phyloP scores from a whole-genome alignment of 805 yeast species.

The Wickerhamomyces silvicola region DNA sequence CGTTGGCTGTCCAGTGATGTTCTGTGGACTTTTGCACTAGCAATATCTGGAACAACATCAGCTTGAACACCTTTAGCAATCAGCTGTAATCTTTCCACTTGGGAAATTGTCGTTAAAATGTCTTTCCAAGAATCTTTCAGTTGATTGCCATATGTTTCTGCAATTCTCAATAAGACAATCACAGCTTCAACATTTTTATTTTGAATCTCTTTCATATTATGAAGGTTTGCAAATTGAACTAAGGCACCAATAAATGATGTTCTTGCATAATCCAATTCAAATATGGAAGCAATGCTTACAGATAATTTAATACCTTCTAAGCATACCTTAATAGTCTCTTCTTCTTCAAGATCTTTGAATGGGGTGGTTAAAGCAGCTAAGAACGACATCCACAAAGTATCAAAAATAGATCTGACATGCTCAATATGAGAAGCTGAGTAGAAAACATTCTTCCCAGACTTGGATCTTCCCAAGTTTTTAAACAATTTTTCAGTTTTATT shows the following conservation, averaged over 20 bases:
- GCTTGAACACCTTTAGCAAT: constrained; percentile 85
- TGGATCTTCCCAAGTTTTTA: constrained; percentile 50
- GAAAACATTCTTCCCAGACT: constrained; percentile 43
- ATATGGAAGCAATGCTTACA: constrained; percentile 75
- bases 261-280: constrained; percentile 78
- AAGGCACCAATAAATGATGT: constrained; percentile 86
- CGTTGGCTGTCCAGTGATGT: constrained; percentile 48
- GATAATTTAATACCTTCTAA: constrained; percentile 83
- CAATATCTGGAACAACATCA: constrained; percentile 77
- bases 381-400: constrained; percentile 94
- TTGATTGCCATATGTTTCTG: constrained; percentile 72
- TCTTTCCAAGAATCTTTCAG: constrained; percentile 80
- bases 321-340: constrained; percentile 59
- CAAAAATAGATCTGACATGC: constrained; percentile 90
- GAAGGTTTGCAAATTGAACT: constrained; percentile 77
- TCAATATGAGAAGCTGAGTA: constrained; percentile 83
- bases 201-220: constrained; percentile 71
- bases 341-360: constrained; percentile 80
- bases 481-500: constrained; percentile 82
- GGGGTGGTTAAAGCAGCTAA: constrained; percentile 93
- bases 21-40: constrained; percentile 53
- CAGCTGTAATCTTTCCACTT: constrained; percentile 83
- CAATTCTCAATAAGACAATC: constrained; percentile 63
- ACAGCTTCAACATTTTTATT: constrained; percentile 79
- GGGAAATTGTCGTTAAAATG: constrained; percentile 75